Base-by-base conservation (phyloP, 768 basidiomycete species). In the Lactarius psammicola region DNA sequence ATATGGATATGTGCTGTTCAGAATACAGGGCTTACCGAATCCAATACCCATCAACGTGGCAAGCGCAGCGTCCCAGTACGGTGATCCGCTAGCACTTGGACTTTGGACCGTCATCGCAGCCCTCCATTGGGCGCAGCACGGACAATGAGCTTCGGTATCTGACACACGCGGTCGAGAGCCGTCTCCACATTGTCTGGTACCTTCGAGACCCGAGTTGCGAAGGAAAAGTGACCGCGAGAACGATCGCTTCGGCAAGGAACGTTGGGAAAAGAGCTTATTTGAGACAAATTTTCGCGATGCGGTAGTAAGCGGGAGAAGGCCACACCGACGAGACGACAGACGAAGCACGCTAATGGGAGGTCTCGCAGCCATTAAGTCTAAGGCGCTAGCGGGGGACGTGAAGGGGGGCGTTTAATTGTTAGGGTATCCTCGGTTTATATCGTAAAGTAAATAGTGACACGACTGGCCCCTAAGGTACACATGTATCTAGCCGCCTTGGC, bases 21-120 rank as follows among this genome's bases (percentile, higher is more conserved):
- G 51, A 54, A 34, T 31, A 51, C 31, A 15, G 40, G 17, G 71
- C 75, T 72, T 60, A 54, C 73, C 69, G 28, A 70, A 68, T 30
- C 67, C 67, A 8, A 70, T 65, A 23, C 69, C 67, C 69, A 68
- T 69, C 8, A 69, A 30, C 13, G 69, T 60, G 10, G 69, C 53
- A 40, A 69, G 56, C 3, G 60, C 26, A 20, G 69, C 69, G 8
- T 69, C 69, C 63, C 62, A 3, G 17, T 60, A 34, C 23, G 38
- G 62, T 51, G 68, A 69, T 51, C 75, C 70, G 38, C 34, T 23
- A 5, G 23, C 11, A 31, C 59, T 54, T 23, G n/a, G 54, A 38
- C 53, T 30, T 17, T 62, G 38, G 11, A n/a, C 31, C 26, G 31
- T 34, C 28, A n/a, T 44, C 1, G 28, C 4, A 10, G 40, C 23